Percentiles rank a stretch among this genome's conserved stretches.
Conservation (phyloP, 805 yeast species). For the Phaffomyces opuntiae region DNA sequence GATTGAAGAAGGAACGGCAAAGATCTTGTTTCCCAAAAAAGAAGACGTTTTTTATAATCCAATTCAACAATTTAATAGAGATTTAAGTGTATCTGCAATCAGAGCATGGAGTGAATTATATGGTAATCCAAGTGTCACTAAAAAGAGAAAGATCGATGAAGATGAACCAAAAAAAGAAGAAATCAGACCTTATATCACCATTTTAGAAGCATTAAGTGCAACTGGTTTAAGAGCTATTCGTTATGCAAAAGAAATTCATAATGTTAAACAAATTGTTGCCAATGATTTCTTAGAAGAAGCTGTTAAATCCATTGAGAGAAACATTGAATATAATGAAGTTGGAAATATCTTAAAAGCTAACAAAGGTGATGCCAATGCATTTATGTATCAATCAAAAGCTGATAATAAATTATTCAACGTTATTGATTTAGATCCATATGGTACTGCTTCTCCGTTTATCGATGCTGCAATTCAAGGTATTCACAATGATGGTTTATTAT, state of each 20-base stretch:
- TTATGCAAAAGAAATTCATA: slow-evolving; percentile 86
- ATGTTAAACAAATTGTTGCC: slow-evolving; percentile 68
- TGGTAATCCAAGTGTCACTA: slow-evolving; percentile 24
- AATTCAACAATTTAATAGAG: slow-evolving; percentile 94
- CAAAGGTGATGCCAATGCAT: slow-evolving; percentile 85
- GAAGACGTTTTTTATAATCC: slow-evolving; percentile 91
- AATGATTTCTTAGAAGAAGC: slow-evolving; percentile 87
- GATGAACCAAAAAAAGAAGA: slow-evolving; percentile 15
- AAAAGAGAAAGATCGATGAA: slow-evolving; percentile 27
- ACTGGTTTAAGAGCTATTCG: slow-evolving; percentile 92
- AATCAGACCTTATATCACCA: slow-evolving; percentile 40
- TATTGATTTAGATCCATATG: slow-evolving; percentile 94
- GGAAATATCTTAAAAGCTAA: slow-evolving; percentile 52
- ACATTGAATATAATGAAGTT: slow-evolving; percentile 61
- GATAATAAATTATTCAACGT: slow-evolving; percentile 58
- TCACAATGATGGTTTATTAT: slow-evolving; percentile 75
- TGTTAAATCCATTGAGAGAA: slow-evolving; percentile 69
- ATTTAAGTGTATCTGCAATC: slow-evolving; percentile 76
- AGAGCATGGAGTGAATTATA: slow-evolving; percentile 76
- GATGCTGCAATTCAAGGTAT: slow-evolving; percentile 85
- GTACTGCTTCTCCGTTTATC: slow-evolving; percentile 92
- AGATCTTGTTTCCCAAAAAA: slow-evolving; percentile 72
- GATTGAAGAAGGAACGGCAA: slow-evolving; percentile 77
- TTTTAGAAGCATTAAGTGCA: slow-evolving; percentile 89
- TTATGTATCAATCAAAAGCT: slow-evolving; percentile 49